Evolutionary conservation across 768 basidiomycete species (phyloP), one percentile per base, ranked within the genome.

Genomic region (Lentinula boryana): DNA sequence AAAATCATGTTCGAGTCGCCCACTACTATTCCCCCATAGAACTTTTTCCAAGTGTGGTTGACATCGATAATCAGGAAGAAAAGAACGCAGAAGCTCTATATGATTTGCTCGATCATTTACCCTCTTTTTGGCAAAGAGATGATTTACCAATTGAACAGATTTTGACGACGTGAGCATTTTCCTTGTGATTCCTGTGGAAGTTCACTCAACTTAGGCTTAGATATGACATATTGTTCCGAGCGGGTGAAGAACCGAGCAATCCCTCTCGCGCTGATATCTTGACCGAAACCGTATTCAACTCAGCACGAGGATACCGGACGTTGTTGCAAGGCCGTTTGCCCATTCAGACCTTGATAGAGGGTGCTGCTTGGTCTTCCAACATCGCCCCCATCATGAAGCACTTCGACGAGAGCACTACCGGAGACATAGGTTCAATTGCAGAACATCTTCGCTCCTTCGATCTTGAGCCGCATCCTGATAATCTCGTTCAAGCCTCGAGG

Each of bases 171-270:
- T 92, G 64, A 64, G 74, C 66, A 13, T 55, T 43, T 27, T 38
- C 52, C 38, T 40, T 53, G 31, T 3, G 33, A 21, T 21, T 50
- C 6, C n/a, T 33, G 8, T 57, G 53, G n/a, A 51, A 61, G 16
- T 52, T 13, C 46, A 0, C 32, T 52, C 9, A 54, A 55, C 3
- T 56, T 16, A 12, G 1, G 21, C 4, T 23, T 61, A 91, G 91
- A 13, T 84, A 80, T 62, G 91, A 93, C 67, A 69, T 88, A 27
- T 76, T 82, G 2, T 82, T 86, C 63, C 77, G 80, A 35, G 73
- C 82, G 18, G 82, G 82, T 9, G 75, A 78, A 10, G 81, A 83
- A 62, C 81, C 83, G 1, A 43, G 58, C 12, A 62, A 73, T 27
- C 60, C 73, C 4, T 76, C 77, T 0, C 74, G 83, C 56, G 76